A percentile compares a stretch with the other conserved stretches of the same genome.
Conservation (phyloP, 2,329 filamentous ascomycete species). For the Arthrinium puccinioides region DNA sequence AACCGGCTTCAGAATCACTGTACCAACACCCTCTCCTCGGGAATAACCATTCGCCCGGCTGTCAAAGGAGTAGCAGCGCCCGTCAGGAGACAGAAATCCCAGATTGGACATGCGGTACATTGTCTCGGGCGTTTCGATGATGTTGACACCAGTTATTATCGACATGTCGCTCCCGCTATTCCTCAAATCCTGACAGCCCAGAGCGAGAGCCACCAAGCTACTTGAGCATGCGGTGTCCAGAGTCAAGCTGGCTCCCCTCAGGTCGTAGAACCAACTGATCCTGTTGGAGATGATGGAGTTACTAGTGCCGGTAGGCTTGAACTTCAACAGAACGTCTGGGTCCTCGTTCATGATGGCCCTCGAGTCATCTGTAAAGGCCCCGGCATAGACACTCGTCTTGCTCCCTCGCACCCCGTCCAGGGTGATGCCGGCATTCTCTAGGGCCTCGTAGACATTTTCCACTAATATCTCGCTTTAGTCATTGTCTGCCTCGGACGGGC, state of each 20-base stretch:
- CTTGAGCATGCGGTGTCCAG: slow-evolving; percentile 29
- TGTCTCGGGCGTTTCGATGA: slow-evolving; percentile 21
- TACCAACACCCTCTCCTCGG: slow-evolving; percentile 25
- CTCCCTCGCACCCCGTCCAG: slow-evolving; percentile 28
- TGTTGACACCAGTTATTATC: slow-evolving; percentile 25
- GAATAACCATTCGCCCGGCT: slow-evolving; percentile 16
- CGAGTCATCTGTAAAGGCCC: slow-evolving; percentile 25
- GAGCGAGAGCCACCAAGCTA: slow-evolving; percentile 22
- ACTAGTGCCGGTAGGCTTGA: slow-evolving; percentile 29
- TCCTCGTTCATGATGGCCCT: slow-evolving; percentile 28
- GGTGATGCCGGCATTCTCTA: slow-evolving; percentile 59
- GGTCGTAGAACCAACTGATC: slow-evolving; percentile 24
- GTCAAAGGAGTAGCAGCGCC: slow-evolving; percentile 15
- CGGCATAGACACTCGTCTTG: slow-evolving; percentile 22
- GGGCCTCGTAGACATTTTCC: slow-evolving; percentile 35
- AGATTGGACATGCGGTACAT: slow-evolving; percentile 20
- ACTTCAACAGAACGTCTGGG: slow-evolving; percentile 26
- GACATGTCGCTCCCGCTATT: slow-evolving; percentile 20
- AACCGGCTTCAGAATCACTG: slow-evolving; percentile 25
- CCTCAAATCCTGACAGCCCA: slow-evolving; percentile 21
- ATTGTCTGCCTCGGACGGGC: slow-evolving; percentile 40
- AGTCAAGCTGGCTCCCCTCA: slow-evolving; percentile 23
- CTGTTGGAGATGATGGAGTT: slow-evolving; percentile 27
- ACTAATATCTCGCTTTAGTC: slow-evolving; percentile 36
- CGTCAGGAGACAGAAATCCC: slow-evolving; percentile 16